Evolutionary conservation across 768 basidiomycete species (phyloP).

Genomic region (Leccinum longicurvipes): DNA sequence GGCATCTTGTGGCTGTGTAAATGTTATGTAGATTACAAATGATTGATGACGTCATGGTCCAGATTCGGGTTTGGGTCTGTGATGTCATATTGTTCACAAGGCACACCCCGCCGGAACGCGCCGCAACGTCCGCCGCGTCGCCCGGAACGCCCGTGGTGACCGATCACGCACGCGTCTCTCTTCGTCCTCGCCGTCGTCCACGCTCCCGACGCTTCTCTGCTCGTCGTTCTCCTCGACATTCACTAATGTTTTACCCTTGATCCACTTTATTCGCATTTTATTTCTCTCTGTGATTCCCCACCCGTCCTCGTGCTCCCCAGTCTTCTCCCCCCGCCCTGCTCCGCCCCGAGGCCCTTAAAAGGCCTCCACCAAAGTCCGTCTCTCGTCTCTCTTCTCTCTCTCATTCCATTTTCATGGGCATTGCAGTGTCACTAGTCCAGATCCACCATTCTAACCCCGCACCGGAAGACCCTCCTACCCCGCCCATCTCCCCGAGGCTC

Average conservation of each 20-base stretch:
- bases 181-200: conserved; percentile 18
- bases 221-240: conserved; percentile 12
- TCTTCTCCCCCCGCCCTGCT: conserved; percentile 27
- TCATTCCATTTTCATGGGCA: conserved; percentile 25
- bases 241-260: conserved; percentile 13
- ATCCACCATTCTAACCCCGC: conserved; percentile 24
- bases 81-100: conserved; percentile 6
- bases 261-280: conserved; percentile 2
- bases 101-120: conserved; percentile 28
- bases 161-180: conserved; percentile 21
- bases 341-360: conserved; percentile 20
- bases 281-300: conserved; percentile 15
- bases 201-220: conserved; percentile 15
- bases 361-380: conserved; percentile 24
- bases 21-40: not conserved
- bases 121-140: conserved; percentile 22
- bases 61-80: not conserved
- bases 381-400: conserved; percentile 2
- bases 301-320: conserved; percentile 29
- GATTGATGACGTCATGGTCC: not conserved
- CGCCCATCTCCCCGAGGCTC: conserved; percentile 12
- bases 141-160: conserved; percentile 15
- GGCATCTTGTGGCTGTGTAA: conserved; percentile 17
- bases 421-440: conserved; percentile 32
- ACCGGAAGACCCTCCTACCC: conserved; percentile 11